Evolutionary conservation across 805 yeast genomes (phyloP).

Genomic region (Limtongia smithiae): DNA sequence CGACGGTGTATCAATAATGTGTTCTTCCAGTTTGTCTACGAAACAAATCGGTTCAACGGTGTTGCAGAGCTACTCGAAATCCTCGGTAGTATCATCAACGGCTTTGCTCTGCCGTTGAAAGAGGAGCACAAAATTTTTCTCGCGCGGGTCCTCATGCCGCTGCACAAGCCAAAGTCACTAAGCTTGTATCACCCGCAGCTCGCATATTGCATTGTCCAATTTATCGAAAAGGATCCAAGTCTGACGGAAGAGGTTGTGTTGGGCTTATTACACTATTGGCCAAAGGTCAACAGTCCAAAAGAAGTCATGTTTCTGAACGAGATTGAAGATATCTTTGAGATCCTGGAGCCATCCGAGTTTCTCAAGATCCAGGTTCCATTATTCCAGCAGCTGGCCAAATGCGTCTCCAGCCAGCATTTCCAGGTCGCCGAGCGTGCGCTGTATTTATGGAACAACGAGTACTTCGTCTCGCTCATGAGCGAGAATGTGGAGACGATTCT

Average conservation of each 20-base stretch:
- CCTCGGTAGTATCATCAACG: slow-evolving; percentile 92
- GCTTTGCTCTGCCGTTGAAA: slow-evolving; percentile 93
- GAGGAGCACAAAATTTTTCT: slow-evolving; percentile 94
- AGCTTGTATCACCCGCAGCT: slow-evolving; percentile 93
- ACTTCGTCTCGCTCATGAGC: slow-evolving; percentile 81
- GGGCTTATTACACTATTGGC: slow-evolving; percentile 94
- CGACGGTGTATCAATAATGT: slow-evolving; percentile 89
- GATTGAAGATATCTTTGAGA: slow-evolving; percentile 94
- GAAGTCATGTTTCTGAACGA: slow-evolving; percentile 95
- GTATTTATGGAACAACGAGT: slow-evolving; percentile 92
- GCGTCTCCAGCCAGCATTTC: slow-evolving; percentile 92
- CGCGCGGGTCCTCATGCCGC: slow-evolving; percentile 79
- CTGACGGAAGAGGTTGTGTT: slow-evolving; percentile 94
- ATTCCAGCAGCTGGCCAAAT: slow-evolving; percentile 88
- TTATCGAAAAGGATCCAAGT: slow-evolving; percentile 87
- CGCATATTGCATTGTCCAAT: slow-evolving; percentile 95
- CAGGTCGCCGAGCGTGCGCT: slow-evolving; percentile 95
- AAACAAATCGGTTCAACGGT: slow-evolving; percentile 94
- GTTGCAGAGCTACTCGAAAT: slow-evolving; percentile 92
- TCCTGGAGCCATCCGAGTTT: slow-evolving; percentile 90
- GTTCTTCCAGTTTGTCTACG: slow-evolving; percentile 88
- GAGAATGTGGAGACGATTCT: slow-evolving; percentile 84
- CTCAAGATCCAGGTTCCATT: slow-evolving; percentile 87
- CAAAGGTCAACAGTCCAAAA: slow-evolving; percentile 89
- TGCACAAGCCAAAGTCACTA: slow-evolving; percentile 86